Evolutionary conservation across 371 early-diverging fungal species (phyloP), one percentile per base, ranked within the genome.

Genomic region (Lichtheimia corymbifera): DNA sequence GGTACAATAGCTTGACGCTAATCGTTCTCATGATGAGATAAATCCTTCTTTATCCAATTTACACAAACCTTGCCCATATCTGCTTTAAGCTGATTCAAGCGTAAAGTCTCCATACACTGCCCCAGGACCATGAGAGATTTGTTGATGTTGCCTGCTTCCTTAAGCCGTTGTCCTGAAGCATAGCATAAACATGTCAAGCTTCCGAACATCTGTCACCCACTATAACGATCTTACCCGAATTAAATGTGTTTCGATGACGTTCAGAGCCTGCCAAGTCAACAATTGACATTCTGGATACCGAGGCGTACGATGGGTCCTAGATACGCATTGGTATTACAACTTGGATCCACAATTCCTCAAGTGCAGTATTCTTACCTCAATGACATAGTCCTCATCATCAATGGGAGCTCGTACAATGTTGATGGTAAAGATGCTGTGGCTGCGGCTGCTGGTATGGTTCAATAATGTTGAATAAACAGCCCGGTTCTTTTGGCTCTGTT

Each of bases 191-290:
- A 28, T 5, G 28, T 5, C 28, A 35, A 35, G 1, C 2, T 11
- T 11, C 35, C 6, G 22, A 11, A 11, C 11, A 35, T 50, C 3
- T 4, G 58, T 43, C 4, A 25, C n/a, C 5, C 7, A 42, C n/a
- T 45, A 35, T 35, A 52, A 11, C 27, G 58, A 86, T 72, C 68
- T 91, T 91, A 40, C 95, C 96, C 0, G 85, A 82, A 42, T 87
- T 92, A 0, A 85, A 77, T 4, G 97, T 95, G 63, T 89, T 89
- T 44, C 86, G 77, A 44, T 91, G 84, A 53, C 98, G 83, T 74
- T 99, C 99, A 24, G 91, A 90, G 15, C 99, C 99, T 17, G 99
- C 99, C 59, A 99, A 68, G 74, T 99, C 99, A 14, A 99, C 96
- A 57, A 99, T 82, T 3, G 87, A 88, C 55, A 96, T 58, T 20